Evolutionary conservation across 768 basidiomycete genomes (phyloP), one percentile per base, ranked within the genome.

Genomic region (Termitomyces sp.): DNA sequence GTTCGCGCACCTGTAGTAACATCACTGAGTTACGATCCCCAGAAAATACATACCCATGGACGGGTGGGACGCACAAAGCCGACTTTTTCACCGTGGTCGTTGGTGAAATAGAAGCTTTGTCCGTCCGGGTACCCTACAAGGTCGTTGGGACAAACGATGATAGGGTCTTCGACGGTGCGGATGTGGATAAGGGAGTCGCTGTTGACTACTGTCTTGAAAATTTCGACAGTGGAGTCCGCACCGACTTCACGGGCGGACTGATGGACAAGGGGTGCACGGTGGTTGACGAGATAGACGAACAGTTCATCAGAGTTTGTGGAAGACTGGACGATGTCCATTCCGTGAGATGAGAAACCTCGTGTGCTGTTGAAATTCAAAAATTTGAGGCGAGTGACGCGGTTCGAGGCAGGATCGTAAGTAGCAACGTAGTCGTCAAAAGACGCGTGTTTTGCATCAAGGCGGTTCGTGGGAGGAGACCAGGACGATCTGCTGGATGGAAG

Each of bases 201-300:
- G 12, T 80, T 79, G 1, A 78, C 59, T 0, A 59, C 68, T 1
- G 82, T 84, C 62, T 76, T 78, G 66, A 90, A 89, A 21, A 91
- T 75, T 65, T 91, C 89, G 23, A 91, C 71, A 52, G 75, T 79
- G 1, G 87, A 87, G 65, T 90, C 83, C 1, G 88, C 86, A n/a
- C 89, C 89, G 5, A 78, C 74, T 14, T 65, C 61, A 6, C 56
- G 61, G 1, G 80, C 68, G 23, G 72, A 65, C 12, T 67, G 61
- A 12, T 68, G 72, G 15, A 67, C 67, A 1, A 73, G 55, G 0
- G 86, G 87, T 19, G 70, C 72, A 31, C 85, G 81, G 66, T 90
- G 87, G 65, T 90, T 90, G 60, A 90, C 73, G n/a, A 86, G 71
- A 63, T 87, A 89, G 15, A 89, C 71, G 59, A 78, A 87, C 9